A percentile compares a stretch with the other conserved stretches of the same genome.
Conservation (phyloP, 192 early-diverging fungal genomes). For the Backusella psychrophila region DNA sequence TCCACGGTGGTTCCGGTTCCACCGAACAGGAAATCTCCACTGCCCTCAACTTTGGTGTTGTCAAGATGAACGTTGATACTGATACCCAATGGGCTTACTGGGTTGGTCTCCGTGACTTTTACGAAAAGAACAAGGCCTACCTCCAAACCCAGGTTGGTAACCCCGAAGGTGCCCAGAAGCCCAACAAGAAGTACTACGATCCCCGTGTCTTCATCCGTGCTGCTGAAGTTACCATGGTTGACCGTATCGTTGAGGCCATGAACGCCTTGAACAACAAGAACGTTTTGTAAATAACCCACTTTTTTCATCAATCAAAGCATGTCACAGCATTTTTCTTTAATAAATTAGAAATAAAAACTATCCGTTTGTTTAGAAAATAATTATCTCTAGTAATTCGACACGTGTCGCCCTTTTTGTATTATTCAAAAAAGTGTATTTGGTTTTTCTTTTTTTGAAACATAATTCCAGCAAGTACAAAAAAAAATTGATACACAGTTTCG, state of each 20-base stretch:
- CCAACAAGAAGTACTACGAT: constrained; percentile 99
- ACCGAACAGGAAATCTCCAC: constrained; percentile 30
- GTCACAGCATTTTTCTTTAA: neutral
- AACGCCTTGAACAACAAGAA: constrained; percentile 68
- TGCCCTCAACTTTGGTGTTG: constrained; percentile 57
- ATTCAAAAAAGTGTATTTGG: neutral
- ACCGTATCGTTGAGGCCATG: constrained; percentile 76
- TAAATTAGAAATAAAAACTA: neutral
- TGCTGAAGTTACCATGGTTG: constrained; percentile 83
- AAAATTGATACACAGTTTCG: neutral
- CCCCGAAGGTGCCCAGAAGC: constrained; percentile 93
- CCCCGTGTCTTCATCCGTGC: constrained; percentile 91
- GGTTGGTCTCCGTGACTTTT: constrained; percentile 82
- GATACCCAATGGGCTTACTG: constrained; percentile 98
- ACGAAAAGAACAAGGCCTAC: constrained; percentile 86
- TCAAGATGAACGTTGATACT: constrained; percentile 99
- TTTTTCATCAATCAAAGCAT: neutral
- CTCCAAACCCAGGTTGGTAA: constrained; percentile 93
- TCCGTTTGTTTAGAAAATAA: constrained; percentile 3
- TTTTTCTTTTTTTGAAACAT: neutral
- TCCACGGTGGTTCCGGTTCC: constrained; percentile 95
- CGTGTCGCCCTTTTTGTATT: neutral
- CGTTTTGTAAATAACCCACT: constrained; percentile 49
- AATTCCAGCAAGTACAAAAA: neutral
- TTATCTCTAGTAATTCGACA: neutral